Percentiles rank a stretch among this genome's conserved stretches.
Evolutionary conservation across 108 stramenopile genomes (phyloP).

Genomic region (Phaeodactylum tricornutum): DNA sequence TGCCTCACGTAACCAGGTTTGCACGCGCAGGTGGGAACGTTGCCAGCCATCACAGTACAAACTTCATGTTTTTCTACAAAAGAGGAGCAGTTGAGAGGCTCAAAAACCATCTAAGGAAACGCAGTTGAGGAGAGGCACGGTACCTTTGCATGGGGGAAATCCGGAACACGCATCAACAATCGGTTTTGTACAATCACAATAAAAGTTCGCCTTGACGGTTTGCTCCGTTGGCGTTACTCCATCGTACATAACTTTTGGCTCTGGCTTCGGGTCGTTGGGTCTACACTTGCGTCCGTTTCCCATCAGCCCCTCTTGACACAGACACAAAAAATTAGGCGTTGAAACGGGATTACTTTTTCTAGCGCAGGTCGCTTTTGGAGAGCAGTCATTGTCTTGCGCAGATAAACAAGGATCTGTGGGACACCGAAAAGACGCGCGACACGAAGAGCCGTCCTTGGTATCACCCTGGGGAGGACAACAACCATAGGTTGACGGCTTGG

Average conservation of each 20-base stretch:
- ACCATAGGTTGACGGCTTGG: constrained; percentile 30
- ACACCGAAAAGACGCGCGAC: constrained; percentile 49
- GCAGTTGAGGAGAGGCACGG: not conserved
- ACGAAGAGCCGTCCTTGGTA: constrained; percentile 40
- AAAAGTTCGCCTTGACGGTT: constrained; percentile 50
- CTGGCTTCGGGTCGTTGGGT: constrained; percentile 25
- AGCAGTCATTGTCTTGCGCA: constrained; percentile 27
- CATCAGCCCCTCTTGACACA: constrained; percentile 61
- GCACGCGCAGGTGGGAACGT: constrained; percentile 62
- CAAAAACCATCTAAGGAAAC: not conserved
- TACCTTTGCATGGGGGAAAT: constrained; percentile 69
- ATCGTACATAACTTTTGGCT: constrained; percentile 71
- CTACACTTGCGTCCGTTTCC: constrained; percentile 66
- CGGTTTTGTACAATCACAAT: constrained; percentile 75
- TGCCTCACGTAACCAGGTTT: constrained; percentile 62
- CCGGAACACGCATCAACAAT: constrained; percentile 73
- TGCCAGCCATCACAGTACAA: constrained; percentile 40
- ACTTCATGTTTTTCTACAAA: constrained; percentile 50
- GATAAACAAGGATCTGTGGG: constrained; percentile 56
- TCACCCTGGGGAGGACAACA: constrained; percentile 44
- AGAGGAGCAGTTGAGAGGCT: constrained; percentile 2
- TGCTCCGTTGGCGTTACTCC: constrained; percentile 71
- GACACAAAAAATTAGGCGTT: constrained; percentile 42
- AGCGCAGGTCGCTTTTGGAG: constrained; percentile 44
- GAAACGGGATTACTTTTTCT: constrained; percentile 31